Conservation (phyloP, 495 filamentous ascomycete species). For the Echria macrotheca region DNA sequence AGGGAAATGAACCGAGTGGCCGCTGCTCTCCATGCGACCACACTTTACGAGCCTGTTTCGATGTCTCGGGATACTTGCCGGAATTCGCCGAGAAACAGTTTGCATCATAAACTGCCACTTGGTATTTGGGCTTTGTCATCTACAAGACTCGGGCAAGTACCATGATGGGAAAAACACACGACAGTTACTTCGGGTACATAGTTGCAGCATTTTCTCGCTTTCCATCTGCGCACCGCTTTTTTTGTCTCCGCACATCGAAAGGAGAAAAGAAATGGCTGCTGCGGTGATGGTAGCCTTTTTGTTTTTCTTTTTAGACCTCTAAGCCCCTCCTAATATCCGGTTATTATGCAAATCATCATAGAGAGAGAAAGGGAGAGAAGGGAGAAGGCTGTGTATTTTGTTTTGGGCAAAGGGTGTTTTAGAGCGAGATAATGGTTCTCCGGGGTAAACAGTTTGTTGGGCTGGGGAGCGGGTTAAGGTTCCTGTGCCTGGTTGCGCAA, state of each 20-base stretch:
- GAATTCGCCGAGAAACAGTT: too few relatives aligned
- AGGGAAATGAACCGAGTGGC: too few relatives aligned
- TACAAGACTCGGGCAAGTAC: not conserved
- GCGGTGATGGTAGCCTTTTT: not conserved
- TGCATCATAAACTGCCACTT: too few relatives aligned
- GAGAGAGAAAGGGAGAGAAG: not conserved
- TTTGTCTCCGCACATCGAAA: not conserved
- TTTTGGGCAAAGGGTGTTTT: not conserved
- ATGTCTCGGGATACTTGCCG: too few relatives aligned
- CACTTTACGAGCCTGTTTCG: too few relatives aligned
- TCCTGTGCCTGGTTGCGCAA: too few relatives aligned
- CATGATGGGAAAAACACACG: not conserved
- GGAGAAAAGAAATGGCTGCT: not conserved
- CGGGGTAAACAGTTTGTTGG: not conserved
- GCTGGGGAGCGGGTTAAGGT: too few relatives aligned
- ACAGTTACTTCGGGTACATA: constrained; percentile 6
- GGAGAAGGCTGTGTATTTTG: too few relatives aligned
- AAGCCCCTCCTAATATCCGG: not conserved
- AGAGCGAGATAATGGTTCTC: not conserved
- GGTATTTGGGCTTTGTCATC: too few relatives aligned
- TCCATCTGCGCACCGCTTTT: not conserved
- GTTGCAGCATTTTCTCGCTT: not conserved
- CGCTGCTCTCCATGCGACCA: too few relatives aligned
- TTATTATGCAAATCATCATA: constrained; percentile 1
- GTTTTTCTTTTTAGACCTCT: not conserved